Evolutionary conservation across 306 rosid genomes (phyloP), one percentile per base, ranked within the genome.

Genomic region (Glycyrrhiza uralensis): DNA sequence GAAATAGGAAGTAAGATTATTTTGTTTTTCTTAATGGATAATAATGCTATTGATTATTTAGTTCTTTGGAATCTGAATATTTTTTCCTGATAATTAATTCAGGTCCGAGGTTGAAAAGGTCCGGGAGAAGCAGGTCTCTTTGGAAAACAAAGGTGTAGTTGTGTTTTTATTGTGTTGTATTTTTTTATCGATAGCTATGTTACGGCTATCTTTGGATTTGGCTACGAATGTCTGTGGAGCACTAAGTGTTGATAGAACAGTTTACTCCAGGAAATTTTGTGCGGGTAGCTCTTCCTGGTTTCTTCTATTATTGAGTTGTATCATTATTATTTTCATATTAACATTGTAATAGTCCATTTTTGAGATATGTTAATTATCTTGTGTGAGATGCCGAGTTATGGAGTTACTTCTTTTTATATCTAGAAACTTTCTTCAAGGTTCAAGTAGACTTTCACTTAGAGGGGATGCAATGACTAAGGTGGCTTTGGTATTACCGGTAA

Each of bases 41-140:
- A 28, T 62, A 57, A 10, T 38, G 41, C 30, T 17, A 32, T 33
- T 20, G 71, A 33, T 33, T 45, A 42, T 32, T 42, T 8, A 55
- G 38, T 35, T 24, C 19, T 28, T 19, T 56, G 45, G 24, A 36
- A 66, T 67, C 78, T 71, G 36, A 8, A n/a, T 29, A 29, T 44
- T 28, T 42, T 6, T 33, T 13, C 1, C 7, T 4, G 2, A 55
- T 58, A 56, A 75, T 82, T 58, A 56, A 75, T 82, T 84, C 96
- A 94, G 98, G 71, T 85, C 76, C 10, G 95, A 94, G 80, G 85
- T 94, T 66, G 88, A 87, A 51, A 76, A 56, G 81, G 89, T 91
- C 20, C 71, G 75, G 66, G 83, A 83, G 85, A 89, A 85, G 69
- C 97, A 94, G 72, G 50, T 33, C 15, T 83, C 62, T 35, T 66